These are phyloP conservation scores for Gossypium rotundifolium DNA, from an alignment of 345 rosid genomes.

Conservation along the genomic window DNA sequence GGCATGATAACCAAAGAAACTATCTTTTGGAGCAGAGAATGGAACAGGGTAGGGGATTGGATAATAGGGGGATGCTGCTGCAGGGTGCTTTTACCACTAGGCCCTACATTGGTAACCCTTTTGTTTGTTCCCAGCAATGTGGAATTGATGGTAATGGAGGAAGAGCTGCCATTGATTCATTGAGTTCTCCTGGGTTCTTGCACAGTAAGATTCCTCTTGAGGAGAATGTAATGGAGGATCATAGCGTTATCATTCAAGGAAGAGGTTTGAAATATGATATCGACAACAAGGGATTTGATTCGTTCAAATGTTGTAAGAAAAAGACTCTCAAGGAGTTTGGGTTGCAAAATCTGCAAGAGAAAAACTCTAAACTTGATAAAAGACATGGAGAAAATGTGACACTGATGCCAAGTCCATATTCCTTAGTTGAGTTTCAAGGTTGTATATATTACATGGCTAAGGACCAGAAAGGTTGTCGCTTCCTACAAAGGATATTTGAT, in stretches of 20 bases:
- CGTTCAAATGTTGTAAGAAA: constrained; percentile 19
- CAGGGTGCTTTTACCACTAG: constrained; percentile 13
- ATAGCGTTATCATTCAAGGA: constrained; percentile 34
- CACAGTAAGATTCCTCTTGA: not conserved
- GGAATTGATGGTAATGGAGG: constrained; percentile 20
- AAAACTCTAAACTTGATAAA: constrained; percentile 18
- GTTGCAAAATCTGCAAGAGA: constrained; percentile 15
- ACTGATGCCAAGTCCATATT: constrained; percentile 23
- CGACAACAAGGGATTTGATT: constrained; percentile 12
- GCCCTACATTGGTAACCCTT: constrained; percentile 18
- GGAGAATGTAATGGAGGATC: constrained; percentile 23
- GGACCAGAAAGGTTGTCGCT: constrained; percentile 53
- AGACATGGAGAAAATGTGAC: constrained; percentile 20
- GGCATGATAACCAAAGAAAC: constrained; percentile 25
- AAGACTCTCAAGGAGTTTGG: constrained; percentile 23
- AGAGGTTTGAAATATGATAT: constrained; percentile 16
- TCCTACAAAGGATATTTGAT: constrained; percentile 44
- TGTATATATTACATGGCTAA: constrained; percentile 41
- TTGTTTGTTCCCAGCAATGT: constrained; percentile 16
- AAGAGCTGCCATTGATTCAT: constrained; percentile 12
- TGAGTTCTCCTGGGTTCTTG: constrained; percentile 15
- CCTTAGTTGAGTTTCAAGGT: constrained; percentile 37
- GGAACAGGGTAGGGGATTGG: constrained; percentile 19
- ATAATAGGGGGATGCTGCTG: not conserved
- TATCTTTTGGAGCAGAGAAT: constrained; percentile 27